Evolutionary conservation across 768 basidiomycete species (phyloP).

Genomic region (Obba rivulosa): DNA sequence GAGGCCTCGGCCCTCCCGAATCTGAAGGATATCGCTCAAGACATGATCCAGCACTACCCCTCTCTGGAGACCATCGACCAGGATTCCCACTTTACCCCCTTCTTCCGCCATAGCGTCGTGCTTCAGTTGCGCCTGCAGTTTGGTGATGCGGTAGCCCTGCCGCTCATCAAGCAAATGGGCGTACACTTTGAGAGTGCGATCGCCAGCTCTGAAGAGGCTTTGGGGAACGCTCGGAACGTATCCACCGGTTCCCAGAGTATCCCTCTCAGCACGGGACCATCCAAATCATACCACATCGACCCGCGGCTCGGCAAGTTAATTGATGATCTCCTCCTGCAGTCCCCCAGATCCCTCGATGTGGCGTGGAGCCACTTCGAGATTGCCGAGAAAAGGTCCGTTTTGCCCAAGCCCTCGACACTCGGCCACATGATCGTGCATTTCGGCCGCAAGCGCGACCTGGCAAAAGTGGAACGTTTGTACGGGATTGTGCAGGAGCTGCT

Average conservation of each 20-base stretch:
- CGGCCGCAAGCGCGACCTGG: conserved; percentile 55
- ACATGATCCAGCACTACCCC: too few species aligned
- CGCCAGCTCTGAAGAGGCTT: too few species aligned
- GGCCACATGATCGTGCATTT: conserved; percentile 62
- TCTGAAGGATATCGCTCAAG: too few species aligned
- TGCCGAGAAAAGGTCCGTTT: conserved; percentile 38
- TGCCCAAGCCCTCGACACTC: conserved; percentile 48
- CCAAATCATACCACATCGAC: conserved; percentile 16
- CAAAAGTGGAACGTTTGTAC: conserved; percentile 65
- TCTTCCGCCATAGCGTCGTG: too few species aligned
- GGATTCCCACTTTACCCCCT: too few species aligned
- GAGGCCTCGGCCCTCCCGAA: too few species aligned
- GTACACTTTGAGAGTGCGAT: too few species aligned
- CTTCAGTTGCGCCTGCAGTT: too few species aligned
- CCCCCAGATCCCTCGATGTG: conserved; percentile 17
- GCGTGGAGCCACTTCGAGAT: conserved; percentile 48
- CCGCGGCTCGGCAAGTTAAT: conserved; percentile 24
- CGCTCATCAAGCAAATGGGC: too few species aligned
- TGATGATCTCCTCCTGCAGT: conserved; percentile 19
- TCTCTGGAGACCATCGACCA: too few species aligned
- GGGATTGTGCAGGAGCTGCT: conserved; percentile 60
- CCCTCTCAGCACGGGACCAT: background rate
- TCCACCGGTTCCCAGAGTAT: background rate
- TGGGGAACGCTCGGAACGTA: too few species aligned
- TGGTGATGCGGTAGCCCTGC: too few species aligned